phyloP scores from a whole-genome alignment of 2,329 filamentous ascomycete genomes.

The Xylariomycetidae sp. region DNA sequence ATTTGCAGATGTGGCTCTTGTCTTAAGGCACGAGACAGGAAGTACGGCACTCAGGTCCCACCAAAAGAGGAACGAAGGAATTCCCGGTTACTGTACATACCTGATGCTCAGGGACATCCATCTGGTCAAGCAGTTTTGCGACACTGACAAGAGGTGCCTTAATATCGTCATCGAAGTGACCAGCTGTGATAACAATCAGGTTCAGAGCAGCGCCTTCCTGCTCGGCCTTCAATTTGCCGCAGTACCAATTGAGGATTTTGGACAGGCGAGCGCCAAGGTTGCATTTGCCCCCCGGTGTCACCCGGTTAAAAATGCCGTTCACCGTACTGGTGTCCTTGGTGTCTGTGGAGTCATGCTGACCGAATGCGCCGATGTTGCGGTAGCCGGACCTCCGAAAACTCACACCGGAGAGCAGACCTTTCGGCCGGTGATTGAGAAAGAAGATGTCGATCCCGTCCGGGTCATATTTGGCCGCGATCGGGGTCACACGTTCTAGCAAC shows the following conservation, averaged over 20 bases:
- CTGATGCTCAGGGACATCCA: conserved; percentile 15
- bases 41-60: too few species aligned
- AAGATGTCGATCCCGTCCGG: conserved; percentile 66
- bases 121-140: conserved; percentile 14
- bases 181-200: conserved; percentile 6
- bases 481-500: conserved; percentile 59
- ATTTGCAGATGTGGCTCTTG: too few species aligned
- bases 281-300: conserved; percentile 3
- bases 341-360: conserved; percentile 1
- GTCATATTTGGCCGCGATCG: conserved; percentile 63
- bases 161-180: conserved; percentile 14
- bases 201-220: conserved; percentile 4
- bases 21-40: too few species aligned
- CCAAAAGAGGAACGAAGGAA: too few species aligned
- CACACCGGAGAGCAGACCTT: conserved; percentile 3
- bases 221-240: conserved; percentile 3
- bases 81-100: too few species aligned
- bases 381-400: conserved; percentile 4
- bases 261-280: conserved; percentile 4
- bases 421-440: conserved; percentile 37
- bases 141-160: conserved; percentile 11
- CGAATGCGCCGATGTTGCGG: conserved; percentile 4
- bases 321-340: conserved; percentile 3
- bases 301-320: conserved; percentile 2
- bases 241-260: conserved; percentile 6